These are phyloP conservation scores for Plenodomus tracheiphilus DNA, from an alignment of 2,329 filamentous ascomycete genomes.

Conservation along the genomic window DNA sequence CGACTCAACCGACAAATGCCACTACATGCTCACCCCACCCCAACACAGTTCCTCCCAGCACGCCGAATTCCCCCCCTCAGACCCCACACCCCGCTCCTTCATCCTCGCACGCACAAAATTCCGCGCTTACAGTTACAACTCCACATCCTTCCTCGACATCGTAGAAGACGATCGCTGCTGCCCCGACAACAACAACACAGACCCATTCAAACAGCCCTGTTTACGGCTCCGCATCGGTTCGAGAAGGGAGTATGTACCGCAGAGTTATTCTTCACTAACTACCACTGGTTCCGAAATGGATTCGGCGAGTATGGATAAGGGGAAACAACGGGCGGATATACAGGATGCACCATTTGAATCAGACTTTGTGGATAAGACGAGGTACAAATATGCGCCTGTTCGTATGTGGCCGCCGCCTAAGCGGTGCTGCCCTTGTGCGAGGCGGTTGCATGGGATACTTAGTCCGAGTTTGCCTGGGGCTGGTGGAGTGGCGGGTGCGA, in stretches of 20 bases:
- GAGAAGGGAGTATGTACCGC: constrained; percentile 42
- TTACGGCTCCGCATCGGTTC: constrained; percentile 57
- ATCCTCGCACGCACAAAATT: constrained; percentile 59
- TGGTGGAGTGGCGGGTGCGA: constrained; percentile 5
- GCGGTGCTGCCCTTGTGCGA: constrained; percentile 30
- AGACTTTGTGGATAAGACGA: constrained; percentile 4
- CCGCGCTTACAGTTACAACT: constrained; percentile 58
- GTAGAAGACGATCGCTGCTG: constrained; percentile 55
- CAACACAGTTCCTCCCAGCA: constrained; percentile 55
- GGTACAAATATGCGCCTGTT: constrained; percentile 34
- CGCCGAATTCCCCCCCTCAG: constrained; percentile 50
- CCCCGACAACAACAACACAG: constrained; percentile 7
- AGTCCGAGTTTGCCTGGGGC: constrained; percentile 26
- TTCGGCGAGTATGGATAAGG: neutral
- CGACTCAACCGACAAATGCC: constrained; percentile 40
- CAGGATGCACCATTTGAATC: too few species aligned
- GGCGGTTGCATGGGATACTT: constrained; percentile 36
- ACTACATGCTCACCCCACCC: constrained; percentile 41
- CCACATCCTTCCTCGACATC: constrained; percentile 62
- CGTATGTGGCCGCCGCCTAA: constrained; percentile 42
- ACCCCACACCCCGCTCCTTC: constrained; percentile 47
- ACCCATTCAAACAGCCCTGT: constrained; percentile 35
- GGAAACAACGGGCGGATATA: too few species aligned
- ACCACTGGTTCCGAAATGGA: neutral
- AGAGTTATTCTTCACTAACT: too few species aligned